Percentiles rank a stretch among this genome's conserved stretches.
Evolutionary conservation across 495 filamentous ascomycete species (phyloP).

Genomic region (Hypoxylon intermedium): DNA sequence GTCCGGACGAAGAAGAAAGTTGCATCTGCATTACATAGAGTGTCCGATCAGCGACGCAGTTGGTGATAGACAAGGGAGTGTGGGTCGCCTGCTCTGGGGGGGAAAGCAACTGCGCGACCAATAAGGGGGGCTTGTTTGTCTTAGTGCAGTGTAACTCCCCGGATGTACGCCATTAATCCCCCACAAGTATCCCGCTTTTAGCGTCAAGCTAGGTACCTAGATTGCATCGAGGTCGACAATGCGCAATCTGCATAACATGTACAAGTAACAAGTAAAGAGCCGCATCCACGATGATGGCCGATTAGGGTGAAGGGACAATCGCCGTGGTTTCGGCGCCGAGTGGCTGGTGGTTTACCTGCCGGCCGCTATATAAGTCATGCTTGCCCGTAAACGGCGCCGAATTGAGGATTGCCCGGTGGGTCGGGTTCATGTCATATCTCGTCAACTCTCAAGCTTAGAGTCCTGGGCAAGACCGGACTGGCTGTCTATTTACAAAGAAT

Average conservation of each 20-base stretch:
- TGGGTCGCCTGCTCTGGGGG: conserved; percentile 6
- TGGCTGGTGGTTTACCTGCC: conserved; percentile 13
- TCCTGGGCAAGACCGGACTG: neutral
- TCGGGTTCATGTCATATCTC: conserved; percentile 4
- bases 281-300: neutral
- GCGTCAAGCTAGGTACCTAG: conserved; percentile 19
- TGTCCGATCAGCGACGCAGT: conserved; percentile 10
- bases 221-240: too few species aligned
- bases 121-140: conserved; percentile 3
- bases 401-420: conserved; percentile 1
- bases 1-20: conserved; percentile 14
- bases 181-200: conserved; percentile 25
- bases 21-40: conserved; percentile 10
- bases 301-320: too few species aligned
- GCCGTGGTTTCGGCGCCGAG: too few species aligned
- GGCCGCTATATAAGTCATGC: conserved; percentile 14
- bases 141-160: conserved; percentile 23
- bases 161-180: conserved; percentile 5
- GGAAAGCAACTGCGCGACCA: neutral
- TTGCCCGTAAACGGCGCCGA: neutral
- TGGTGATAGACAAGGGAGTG: conserved; percentile 14
- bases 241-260: too few species aligned
- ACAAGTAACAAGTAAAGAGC: neutral
- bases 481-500: conserved; percentile 14
- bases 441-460: neutral